phyloP scores from a whole-genome alignment of 768 basidiomycete species.

The Lactifluus piperatus region DNA sequence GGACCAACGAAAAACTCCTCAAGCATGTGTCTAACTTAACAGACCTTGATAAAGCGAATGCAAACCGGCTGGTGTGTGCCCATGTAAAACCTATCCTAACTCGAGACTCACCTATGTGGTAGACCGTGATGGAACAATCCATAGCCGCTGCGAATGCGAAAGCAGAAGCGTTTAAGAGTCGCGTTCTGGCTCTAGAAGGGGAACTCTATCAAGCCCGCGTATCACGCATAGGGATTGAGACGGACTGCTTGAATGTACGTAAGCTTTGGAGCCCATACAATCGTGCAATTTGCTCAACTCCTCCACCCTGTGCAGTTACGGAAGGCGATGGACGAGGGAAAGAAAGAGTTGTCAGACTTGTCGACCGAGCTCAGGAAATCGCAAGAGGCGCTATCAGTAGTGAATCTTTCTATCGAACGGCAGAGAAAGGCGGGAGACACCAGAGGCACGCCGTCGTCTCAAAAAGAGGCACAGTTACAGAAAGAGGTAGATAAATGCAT shows the following conservation, averaged over 20 bases:
- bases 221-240: neutral
- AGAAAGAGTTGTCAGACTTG: neutral
- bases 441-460: constrained; percentile 22
- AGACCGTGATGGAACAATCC: constrained; percentile 17
- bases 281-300: neutral
- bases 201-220: constrained; percentile 5
- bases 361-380: neutral
- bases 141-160: neutral
- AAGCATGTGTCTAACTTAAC: constrained; percentile 57
- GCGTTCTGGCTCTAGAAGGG: neutral
- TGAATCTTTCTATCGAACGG: constrained; percentile 22
- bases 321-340: neutral
- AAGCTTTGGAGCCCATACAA: neutral
- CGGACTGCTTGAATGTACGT: constrained; percentile 3
- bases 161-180: neutral
- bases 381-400: neutral
- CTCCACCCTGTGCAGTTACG: neutral
- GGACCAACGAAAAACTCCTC: constrained; percentile 49
- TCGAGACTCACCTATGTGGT: neutral
- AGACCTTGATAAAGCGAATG: constrained; percentile 54
- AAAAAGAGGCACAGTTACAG: constrained; percentile 32
- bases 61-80: constrained; percentile 48
- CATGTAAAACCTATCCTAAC: neutral
- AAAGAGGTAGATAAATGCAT: constrained; percentile 50
- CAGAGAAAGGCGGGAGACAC: constrained; percentile 37